phyloP scores from a whole-genome alignment of 345 rosid genomes.

The Carallia brachiata region DNA sequence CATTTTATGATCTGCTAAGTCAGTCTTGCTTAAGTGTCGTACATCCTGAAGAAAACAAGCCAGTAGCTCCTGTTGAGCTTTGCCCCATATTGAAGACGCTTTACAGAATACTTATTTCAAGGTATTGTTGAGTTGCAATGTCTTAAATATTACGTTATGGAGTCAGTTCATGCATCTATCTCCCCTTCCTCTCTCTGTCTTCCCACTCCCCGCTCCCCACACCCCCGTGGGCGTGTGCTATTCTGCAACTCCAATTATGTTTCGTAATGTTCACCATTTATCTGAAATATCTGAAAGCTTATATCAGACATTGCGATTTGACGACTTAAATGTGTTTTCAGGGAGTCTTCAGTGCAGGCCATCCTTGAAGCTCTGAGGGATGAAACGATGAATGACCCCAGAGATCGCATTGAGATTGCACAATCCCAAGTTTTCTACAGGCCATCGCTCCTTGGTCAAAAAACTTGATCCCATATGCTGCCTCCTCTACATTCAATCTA shows the following conservation, averaged over 20 bases:
- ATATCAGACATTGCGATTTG: not conserved
- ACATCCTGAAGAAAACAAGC: conserved; percentile 8
- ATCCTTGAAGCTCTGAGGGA: conserved; percentile 34
- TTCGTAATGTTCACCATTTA: not conserved
- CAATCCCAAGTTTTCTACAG: conserved; percentile 23
- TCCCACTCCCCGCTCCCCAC: not conserved
- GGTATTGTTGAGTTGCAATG: not conserved
- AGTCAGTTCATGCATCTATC: not conserved
- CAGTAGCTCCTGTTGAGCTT: conserved; percentile 2
- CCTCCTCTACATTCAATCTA: not conserved
- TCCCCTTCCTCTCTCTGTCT: not conserved
- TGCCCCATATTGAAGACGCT: conserved; percentile 5
- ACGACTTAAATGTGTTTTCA: conserved; percentile 12
- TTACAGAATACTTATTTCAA: conserved; percentile 9
- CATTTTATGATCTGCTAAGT: conserved; percentile 1
- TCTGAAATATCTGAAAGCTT: not conserved
- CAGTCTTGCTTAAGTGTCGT: not conserved
- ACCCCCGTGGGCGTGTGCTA: too few species aligned
- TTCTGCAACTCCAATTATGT: not conserved
- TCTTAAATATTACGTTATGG: not conserved
- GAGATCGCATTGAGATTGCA: conserved; percentile 31
- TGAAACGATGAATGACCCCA: conserved; percentile 33
- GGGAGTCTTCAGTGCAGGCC: conserved; percentile 27
- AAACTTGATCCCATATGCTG: conserved; percentile 16
- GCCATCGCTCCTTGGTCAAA: conserved; percentile 27